Evolutionary conservation across 1,284 basidiomycete species (phyloP).

Genomic region (Lignosus rhinocerotis): DNA sequence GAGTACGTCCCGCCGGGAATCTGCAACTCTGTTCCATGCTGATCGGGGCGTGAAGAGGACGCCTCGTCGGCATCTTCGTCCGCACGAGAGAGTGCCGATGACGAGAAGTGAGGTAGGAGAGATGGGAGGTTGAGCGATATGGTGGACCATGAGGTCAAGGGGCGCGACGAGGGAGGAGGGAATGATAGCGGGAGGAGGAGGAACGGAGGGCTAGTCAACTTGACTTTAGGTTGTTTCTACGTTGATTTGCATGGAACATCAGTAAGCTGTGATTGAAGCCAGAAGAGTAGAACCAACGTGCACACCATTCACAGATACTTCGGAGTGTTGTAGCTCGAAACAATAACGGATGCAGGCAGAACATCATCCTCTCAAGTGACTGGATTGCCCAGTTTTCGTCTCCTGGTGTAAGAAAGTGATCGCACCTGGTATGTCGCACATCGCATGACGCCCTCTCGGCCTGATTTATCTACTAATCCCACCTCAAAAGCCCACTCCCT

Average conservation of each 20-base stretch:
- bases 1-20: slow-evolving; percentile 63
- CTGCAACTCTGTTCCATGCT: slow-evolving; percentile 9
- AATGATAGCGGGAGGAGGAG: slow-evolving; percentile 76
- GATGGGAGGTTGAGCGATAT: slow-evolving; percentile 61
- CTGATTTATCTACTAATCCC: slow-evolving; percentile 66
- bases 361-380: too few species aligned
- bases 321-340: too few species aligned
- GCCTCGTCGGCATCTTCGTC: slow-evolving; percentile 30
- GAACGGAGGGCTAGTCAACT: slow-evolving; percentile 45
- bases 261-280: background rate
- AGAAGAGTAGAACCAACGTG: background rate
- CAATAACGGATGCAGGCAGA: too few species aligned
- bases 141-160: slow-evolving; percentile 74
- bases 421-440: slow-evolving; percentile 82
- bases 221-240: slow-evolving; percentile 61
- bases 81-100: slow-evolving; percentile 37
- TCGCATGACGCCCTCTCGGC: slow-evolving; percentile 62
- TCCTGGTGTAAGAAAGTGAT: slow-evolving; percentile 9
- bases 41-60: background rate
- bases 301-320: background rate
- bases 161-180: slow-evolving; percentile 51
- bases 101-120: slow-evolving; percentile 66
- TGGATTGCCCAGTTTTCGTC: background rate
- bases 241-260: slow-evolving; percentile 6
- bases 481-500: slow-evolving; percentile 77